Evolutionary conservation across 345 rosid species (phyloP).

Genomic region (Brassica carinata): DNA sequence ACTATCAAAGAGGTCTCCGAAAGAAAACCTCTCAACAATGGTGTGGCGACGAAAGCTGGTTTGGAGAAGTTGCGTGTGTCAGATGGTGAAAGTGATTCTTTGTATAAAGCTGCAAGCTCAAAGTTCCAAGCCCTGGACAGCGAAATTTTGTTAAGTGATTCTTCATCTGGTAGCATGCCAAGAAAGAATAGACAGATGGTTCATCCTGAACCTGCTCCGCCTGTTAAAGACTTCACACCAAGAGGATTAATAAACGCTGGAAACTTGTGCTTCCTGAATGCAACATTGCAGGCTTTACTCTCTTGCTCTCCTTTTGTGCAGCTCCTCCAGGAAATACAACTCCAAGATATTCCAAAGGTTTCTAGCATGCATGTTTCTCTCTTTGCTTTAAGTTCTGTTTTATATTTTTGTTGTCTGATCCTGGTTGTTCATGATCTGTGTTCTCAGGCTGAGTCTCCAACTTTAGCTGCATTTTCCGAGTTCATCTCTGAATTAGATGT

Average conservation of each 20-base stretch:
- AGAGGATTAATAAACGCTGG: conserved; percentile 88
- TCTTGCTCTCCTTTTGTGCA: conserved; percentile 86
- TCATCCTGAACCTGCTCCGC: conserved; percentile 42
- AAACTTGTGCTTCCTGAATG: conserved; percentile 87
- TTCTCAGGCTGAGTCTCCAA: conserved; percentile 74
- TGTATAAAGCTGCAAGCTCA: conserved; percentile 44
- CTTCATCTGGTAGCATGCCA: conserved; percentile 33
- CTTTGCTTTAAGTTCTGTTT: neutral
- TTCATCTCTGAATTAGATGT: conserved; percentile 61
- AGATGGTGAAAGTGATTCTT: conserved; percentile 47
- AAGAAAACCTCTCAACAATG: conserved; percentile 45
- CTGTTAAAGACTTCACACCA: conserved; percentile 53
- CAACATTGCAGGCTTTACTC: conserved; percentile 85
- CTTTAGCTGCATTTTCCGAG: conserved; percentile 71
- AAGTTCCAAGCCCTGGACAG: conserved; percentile 57
- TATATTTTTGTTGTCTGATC: neutral
- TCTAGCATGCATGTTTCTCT: neutral
- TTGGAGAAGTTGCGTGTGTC: conserved; percentile 38
- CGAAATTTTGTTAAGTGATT: conserved; percentile 38
- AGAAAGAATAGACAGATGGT: conserved; percentile 42
- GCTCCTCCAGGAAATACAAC: conserved; percentile 70
- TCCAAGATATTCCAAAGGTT: conserved; percentile 64
- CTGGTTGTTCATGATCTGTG: conserved; percentile 30
- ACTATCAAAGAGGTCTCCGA: conserved; percentile 23
- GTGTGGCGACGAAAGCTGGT: conserved; percentile 46